Evolutionary conservation across 805 yeast genomes (phyloP).

Genomic region (Groenewaldozyma tartarivorans): DNA sequence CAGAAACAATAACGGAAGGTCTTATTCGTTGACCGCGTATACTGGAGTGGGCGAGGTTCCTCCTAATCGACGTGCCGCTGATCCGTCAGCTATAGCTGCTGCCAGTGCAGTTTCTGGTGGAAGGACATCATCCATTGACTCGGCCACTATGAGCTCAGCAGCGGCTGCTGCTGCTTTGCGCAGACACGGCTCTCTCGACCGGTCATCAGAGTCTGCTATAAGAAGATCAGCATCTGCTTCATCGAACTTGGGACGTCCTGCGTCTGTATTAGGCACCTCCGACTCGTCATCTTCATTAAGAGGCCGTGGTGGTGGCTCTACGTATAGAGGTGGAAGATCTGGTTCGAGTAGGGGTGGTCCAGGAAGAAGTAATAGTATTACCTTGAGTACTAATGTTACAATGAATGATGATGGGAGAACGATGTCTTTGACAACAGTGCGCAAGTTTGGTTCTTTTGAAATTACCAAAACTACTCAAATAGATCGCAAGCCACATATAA

Average conservation of each 20-base stretch:
- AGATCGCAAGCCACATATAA: slow-evolving; percentile 6
- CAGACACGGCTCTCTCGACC: slow-evolving; percentile 20
- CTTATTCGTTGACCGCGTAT: slow-evolving; percentile 22
- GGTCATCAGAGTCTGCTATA: background rate
- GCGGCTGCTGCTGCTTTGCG: slow-evolving; percentile 31
- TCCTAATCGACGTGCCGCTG: slow-evolving; percentile 17
- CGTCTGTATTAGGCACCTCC: background rate
- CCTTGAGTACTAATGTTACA: slow-evolving; percentile 6
- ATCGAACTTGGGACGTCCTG: slow-evolving; percentile 1
- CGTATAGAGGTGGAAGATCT: background rate
- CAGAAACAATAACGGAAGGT: slow-evolving; percentile 9
- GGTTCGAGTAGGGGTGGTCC: slow-evolving; percentile 3
- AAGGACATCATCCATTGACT: slow-evolving; percentile 13
- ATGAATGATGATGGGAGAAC: slow-evolving; percentile 26
- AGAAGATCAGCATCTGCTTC: slow-evolving; percentile 2
- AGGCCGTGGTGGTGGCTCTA: background rate
- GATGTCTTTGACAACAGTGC: slow-evolving; percentile 28
- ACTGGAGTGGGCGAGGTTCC: slow-evolving; percentile 25
- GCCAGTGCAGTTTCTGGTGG: slow-evolving; percentile 32
- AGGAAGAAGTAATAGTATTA: slow-evolving; percentile 3
- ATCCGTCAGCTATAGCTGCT: slow-evolving; percentile 52
- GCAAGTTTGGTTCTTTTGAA: slow-evolving; percentile 29
- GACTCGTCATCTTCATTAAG: background rate
- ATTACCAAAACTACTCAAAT: slow-evolving; percentile 24
- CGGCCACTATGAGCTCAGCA: slow-evolving; percentile 19